These are phyloP conservation scores for Coemansia sp. DNA, from an alignment of 371 early-diverging fungal species.

Conservation along the genomic window DNA sequence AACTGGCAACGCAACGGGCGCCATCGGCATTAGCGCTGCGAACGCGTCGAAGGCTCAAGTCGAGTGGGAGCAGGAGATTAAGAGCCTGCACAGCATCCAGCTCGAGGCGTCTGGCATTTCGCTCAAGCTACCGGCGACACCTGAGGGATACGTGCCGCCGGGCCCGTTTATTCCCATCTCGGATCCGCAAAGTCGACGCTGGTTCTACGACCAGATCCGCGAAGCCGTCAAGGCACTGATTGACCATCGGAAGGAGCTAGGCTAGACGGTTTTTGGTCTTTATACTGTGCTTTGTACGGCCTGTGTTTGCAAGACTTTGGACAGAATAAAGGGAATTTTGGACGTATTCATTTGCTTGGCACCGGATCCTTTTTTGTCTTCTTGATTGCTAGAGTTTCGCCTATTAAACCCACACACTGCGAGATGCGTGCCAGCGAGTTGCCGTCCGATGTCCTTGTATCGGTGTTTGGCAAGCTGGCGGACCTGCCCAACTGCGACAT, in stretches of 20 bases:
- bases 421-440: neutral
- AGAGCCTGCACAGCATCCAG: slow-evolving; percentile 47
- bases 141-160: slow-evolving; percentile 55
- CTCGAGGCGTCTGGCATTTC: slow-evolving; percentile 50
- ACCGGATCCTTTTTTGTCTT: too few relatives aligned
- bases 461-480: neutral
- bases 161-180: slow-evolving; percentile 63
- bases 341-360: neutral
- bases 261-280: slow-evolving; percentile 4
- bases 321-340: neutral
- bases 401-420: too few relatives aligned
- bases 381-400: too few relatives aligned
- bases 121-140: slow-evolving; percentile 41
- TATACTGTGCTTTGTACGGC: neutral
- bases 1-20: slow-evolving; percentile 36
- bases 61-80: slow-evolving; percentile 64
- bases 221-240: slow-evolving; percentile 52
- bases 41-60: slow-evolving; percentile 54
- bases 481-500: neutral
- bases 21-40: slow-evolving; percentile 43
- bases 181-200: slow-evolving; percentile 57
- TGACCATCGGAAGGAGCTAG: slow-evolving; percentile 42
- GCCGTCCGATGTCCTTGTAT: neutral
- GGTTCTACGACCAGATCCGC: slow-evolving; percentile 63
- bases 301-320: neutral